A percentile compares a stretch with the other conserved stretches of the same genome.
Evolutionary conservation across 495 filamentous ascomycete species (phyloP).

Genomic region (Aspergillus panamensis): DNA sequence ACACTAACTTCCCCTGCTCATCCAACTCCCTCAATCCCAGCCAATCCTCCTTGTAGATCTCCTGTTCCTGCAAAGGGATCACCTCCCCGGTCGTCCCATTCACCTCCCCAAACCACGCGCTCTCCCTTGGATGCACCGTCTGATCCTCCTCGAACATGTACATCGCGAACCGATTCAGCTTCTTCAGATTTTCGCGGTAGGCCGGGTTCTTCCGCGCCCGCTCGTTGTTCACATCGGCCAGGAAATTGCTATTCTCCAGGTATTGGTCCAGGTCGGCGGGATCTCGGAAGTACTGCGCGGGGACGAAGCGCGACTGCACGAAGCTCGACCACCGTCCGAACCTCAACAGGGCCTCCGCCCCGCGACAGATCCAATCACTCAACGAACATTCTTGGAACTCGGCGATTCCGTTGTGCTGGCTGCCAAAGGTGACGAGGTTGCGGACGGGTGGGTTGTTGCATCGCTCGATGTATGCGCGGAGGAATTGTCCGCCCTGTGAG

Average conservation of each 20-base stretch:
- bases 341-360: slow-evolving; percentile 67
- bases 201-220: slow-evolving; percentile 64
- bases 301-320: slow-evolving; percentile 76
- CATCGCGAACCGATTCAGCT: slow-evolving; percentile 79
- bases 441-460: slow-evolving; percentile 80
- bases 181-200: slow-evolving; percentile 68
- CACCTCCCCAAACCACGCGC: slow-evolving; percentile 85
- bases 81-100: slow-evolving; percentile 62
- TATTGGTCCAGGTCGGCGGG: slow-evolving; percentile 67
- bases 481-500: slow-evolving; percentile 93
- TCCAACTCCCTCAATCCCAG: slow-evolving; percentile 80
- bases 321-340: slow-evolving; percentile 69
- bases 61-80: slow-evolving; percentile 64
- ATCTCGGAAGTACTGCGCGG: slow-evolving; percentile 93
- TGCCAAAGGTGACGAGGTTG: slow-evolving; percentile 86
- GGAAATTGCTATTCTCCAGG: slow-evolving; percentile 79
- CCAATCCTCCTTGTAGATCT: slow-evolving; percentile 90
- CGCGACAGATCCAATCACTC: slow-evolving; percentile 75
- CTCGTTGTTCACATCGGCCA: slow-evolving; percentile 99
- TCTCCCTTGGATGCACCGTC: slow-evolving; percentile 87
- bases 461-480: slow-evolving; percentile 86
- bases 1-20: slow-evolving; percentile 72
- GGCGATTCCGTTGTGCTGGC: slow-evolving; percentile 89
- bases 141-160: slow-evolving; percentile 84
- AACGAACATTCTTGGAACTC: slow-evolving; percentile 67